A percentile compares a stretch with the other conserved stretches of the same genome.
Evolutionary conservation across 2,329 filamentous ascomycete species (phyloP).

Genomic region (Cyphellophora attinorum): DNA sequence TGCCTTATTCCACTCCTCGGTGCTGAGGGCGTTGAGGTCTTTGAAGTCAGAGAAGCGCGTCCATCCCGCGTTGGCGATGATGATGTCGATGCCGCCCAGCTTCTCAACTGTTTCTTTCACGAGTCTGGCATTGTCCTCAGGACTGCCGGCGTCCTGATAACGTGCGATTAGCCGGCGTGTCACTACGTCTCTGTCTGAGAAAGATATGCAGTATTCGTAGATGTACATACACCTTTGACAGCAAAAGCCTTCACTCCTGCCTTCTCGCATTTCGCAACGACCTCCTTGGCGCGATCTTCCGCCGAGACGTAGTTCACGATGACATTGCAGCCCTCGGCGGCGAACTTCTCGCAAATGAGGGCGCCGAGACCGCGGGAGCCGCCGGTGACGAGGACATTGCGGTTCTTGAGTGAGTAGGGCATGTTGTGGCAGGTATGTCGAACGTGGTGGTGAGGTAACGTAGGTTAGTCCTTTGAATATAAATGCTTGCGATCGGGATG

Average conservation of each 20-base stretch:
- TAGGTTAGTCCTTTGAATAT: too few relatives aligned
- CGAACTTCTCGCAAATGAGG: constrained; percentile 57
- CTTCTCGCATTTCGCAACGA: constrained; percentile 48
- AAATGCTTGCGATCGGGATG: too few relatives aligned
- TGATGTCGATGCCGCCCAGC: constrained; percentile 39
- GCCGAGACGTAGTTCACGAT: constrained; percentile 65
- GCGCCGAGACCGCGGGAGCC: constrained; percentile 65
- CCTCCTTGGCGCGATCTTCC: constrained; percentile 47
- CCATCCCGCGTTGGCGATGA: constrained; percentile 32
- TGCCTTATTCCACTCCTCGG: constrained; percentile 31
- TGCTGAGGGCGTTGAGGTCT: constrained; percentile 16
- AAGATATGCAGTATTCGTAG: not conserved
- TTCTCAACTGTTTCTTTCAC: constrained; percentile 33
- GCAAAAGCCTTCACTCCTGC: constrained; percentile 44
- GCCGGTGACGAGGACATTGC: constrained; percentile 56
- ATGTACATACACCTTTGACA: constrained; percentile 48
- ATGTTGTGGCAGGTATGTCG: constrained; percentile 33
- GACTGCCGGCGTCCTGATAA: constrained; percentile 50
- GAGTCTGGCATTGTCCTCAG: constrained; percentile 45
- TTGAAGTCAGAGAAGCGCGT: constrained; percentile 28
- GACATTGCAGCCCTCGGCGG: constrained; percentile 57
- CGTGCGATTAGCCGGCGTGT: too few relatives aligned
- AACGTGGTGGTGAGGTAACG: too few relatives aligned
- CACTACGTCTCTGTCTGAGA: not conserved
- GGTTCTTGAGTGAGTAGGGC: constrained; percentile 52